Evolutionary conservation across 2,329 filamentous ascomycete species (phyloP).

Genomic region (Fusarium sp.): DNA sequence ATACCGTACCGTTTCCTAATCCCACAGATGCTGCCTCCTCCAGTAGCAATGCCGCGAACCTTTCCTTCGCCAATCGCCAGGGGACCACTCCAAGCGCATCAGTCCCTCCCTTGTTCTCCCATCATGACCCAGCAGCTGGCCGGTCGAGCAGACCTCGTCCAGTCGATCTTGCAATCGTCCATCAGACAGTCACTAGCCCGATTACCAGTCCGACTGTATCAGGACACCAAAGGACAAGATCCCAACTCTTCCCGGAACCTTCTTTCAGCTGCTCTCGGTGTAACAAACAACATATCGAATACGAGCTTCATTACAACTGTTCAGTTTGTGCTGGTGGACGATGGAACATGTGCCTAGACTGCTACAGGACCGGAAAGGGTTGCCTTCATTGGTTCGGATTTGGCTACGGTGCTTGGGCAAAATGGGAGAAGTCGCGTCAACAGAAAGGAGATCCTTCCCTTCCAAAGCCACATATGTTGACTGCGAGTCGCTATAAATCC

Average conservation of each 20-base stretch:
- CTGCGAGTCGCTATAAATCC: constrained; percentile 67
- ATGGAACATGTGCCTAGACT: constrained; percentile 84
- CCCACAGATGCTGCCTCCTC: constrained; percentile 41
- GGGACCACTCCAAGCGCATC: constrained; percentile 37
- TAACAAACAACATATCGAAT: constrained; percentile 79
- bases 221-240: constrained; percentile 58
- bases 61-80: constrained; percentile 57
- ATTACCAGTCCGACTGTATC: constrained; percentile 51
- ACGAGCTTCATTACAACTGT: constrained; percentile 89
- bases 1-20: constrained; percentile 46
- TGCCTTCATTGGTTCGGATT: constrained; percentile 93
- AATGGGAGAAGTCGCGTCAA: constrained; percentile 69
- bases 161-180: constrained; percentile 57
- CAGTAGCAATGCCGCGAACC: constrained; percentile 40
- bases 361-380: constrained; percentile 81
- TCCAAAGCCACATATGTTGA: constrained; percentile 69
- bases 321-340: constrained; percentile 74
- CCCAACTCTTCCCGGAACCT: constrained; percentile 75
- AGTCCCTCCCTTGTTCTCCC: constrained; percentile 23
- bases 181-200: constrained; percentile 53
- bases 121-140: constrained; percentile 42
- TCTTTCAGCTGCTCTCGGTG: constrained; percentile 81
- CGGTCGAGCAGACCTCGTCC: constrained; percentile 52
- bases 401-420: constrained; percentile 76
- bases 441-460: constrained; percentile 56